A percentile compares a stretch with the other conserved stretches of the same genome.
phyloP scores from a whole-genome alignment of 352 stramenopile species.

The Thraustochytrium striatum region DNA sequence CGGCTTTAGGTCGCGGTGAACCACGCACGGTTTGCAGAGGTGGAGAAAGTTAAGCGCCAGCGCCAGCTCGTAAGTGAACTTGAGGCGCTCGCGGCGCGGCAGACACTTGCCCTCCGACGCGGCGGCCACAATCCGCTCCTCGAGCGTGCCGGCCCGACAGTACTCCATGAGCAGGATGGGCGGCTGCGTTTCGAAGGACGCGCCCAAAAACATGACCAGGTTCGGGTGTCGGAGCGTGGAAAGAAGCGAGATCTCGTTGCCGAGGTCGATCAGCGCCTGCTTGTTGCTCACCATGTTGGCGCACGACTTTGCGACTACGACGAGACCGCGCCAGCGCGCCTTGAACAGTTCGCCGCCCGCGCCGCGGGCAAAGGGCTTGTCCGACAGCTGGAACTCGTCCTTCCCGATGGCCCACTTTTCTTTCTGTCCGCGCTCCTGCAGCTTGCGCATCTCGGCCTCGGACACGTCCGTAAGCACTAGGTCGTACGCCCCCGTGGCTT shows the following conservation, averaged over 20 bases:
- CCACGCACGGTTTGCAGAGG: constrained; percentile 57
- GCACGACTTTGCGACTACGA: constrained; percentile 26
- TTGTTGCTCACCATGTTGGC: constrained; percentile 47
- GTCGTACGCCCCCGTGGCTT: constrained; percentile 17
- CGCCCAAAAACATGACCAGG: constrained; percentile 46
- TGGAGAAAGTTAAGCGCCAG: constrained; percentile 48
- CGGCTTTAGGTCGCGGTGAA: constrained; percentile 78
- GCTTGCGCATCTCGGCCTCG: constrained; percentile 9
- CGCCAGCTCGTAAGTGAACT: constrained; percentile 46
- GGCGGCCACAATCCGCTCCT: constrained; percentile 29
- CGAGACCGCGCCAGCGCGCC: constrained; percentile 29
- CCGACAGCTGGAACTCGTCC: constrained; percentile 7
- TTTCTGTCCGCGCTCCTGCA: constrained; percentile 17
- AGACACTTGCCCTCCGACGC: constrained; percentile 31
- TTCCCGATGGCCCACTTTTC: constrained; percentile 29
- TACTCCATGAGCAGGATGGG: constrained; percentile 47
- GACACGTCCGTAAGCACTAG: background rate
- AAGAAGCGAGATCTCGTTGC: constrained; percentile 46
- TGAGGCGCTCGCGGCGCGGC: constrained; percentile 36
- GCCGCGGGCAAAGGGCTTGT: constrained; percentile 38
- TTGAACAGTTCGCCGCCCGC: constrained; percentile 43
- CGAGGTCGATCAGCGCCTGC: constrained; percentile 40
- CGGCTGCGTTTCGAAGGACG: constrained; percentile 26
- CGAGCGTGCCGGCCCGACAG: constrained; percentile 38
- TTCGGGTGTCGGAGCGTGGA: constrained; percentile 39